A percentile compares a stretch with the other conserved stretches of the same genome.
Evolutionary conservation across 1,139 yeast species (phyloP).

Genomic region (Yamadazyma triangularis): DNA sequence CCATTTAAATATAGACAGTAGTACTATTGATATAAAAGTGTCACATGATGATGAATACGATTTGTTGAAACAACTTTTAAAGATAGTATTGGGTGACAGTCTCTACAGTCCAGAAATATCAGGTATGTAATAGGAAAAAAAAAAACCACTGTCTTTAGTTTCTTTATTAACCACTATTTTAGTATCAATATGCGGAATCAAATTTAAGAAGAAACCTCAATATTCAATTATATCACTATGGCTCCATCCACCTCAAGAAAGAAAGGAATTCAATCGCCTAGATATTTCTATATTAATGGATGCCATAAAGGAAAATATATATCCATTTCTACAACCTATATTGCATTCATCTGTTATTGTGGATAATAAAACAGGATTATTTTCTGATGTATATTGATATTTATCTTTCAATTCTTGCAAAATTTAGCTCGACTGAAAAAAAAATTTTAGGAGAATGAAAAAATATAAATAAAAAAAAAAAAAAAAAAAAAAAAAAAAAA

Average conservation of each 20-base stretch:
- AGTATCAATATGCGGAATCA: slow-evolving; percentile 19
- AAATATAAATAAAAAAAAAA: no score
- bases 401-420: not conserved
- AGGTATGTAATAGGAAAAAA: slow-evolving; percentile 11
- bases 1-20: slow-evolving; percentile 6
- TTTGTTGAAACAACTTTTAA: slow-evolving; percentile 9
- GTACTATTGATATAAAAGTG: slow-evolving; percentile 12
- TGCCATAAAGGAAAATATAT: slow-evolving; percentile 12
- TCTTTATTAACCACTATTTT: slow-evolving; percentile 2
- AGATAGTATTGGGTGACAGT: slow-evolving; percentile 11
- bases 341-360: slow-evolving; percentile 14
- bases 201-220: slow-evolving; percentile 11
- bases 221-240: slow-evolving; percentile 20
- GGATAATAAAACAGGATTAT: slow-evolving; percentile 9
- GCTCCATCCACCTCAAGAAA: slow-evolving; percentile 14
- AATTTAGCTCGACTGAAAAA: no score
- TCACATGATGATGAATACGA: slow-evolving; percentile 8
- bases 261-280: slow-evolving; percentile 10
- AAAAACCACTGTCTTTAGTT: no score
- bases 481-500: no score
- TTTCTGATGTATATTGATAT: slow-evolving; percentile 6
- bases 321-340: slow-evolving; percentile 4
- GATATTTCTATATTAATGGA: slow-evolving; percentile 6
- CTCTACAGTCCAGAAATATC: slow-evolving; percentile 13
- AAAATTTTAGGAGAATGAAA: no score